Conservation (phyloP, 805 yeast genomes). For the Hanseniaspora valbyensis region DNA sequence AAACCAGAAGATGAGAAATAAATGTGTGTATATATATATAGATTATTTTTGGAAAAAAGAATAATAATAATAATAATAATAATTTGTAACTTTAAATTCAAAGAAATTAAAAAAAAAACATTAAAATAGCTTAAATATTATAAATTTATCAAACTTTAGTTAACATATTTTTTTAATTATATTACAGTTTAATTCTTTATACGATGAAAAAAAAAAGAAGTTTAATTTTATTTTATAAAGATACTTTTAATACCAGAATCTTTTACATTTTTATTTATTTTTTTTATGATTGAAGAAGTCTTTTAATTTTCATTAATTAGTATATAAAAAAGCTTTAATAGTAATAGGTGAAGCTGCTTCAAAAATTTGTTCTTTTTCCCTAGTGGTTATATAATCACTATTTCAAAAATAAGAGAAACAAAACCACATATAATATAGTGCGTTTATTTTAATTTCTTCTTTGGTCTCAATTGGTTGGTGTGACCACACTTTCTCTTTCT, state of each 20-base stretch:
- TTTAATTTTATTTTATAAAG: too few relatives aligned
- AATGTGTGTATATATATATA: neutral
- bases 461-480: constrained; percentile 99
- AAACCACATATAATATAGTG: constrained; percentile 28
- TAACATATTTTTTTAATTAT: too few relatives aligned
- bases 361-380: neutral
- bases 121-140: too few relatives aligned
- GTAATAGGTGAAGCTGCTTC: neutral
- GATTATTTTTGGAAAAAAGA: too few relatives aligned
- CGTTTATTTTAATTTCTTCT: constrained; percentile 94
- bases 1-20: neutral
- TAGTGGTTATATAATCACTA: neutral
- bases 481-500: constrained; percentile 99
- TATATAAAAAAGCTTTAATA: constrained; percentile 2
- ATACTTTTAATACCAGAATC: too few relatives aligned
- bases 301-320: constrained; percentile 4
- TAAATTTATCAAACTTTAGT: too few relatives aligned
- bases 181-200: too few relatives aligned
- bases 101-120: too few relatives aligned
- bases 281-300: neutral
- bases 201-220: too few relatives aligned
- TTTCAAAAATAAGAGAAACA: neutral
- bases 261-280: neutral
- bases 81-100: neutral
- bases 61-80: neutral